Evolutionary conservation across 1,284 basidiomycete species (phyloP), one percentile per base, ranked within the genome.

Genomic region (Melampsora americana): DNA sequence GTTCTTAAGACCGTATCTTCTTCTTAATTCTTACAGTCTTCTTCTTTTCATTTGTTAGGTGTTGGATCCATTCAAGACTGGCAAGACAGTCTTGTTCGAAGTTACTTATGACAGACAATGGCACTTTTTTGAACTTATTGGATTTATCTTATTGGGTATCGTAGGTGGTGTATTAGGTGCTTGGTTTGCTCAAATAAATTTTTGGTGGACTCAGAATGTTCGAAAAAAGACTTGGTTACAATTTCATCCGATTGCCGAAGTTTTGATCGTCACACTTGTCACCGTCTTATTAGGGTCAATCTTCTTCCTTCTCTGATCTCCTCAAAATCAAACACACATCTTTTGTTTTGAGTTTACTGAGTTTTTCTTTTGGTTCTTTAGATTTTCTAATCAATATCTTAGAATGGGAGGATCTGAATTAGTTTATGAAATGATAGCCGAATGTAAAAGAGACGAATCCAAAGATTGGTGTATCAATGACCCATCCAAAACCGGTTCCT

Each of bases 331-430:
- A 16, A n/a, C 16, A 26, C 39, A 1, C n/a, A 6, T 74, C 30
- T 61, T 28, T 72, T 7, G n/a, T 64, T 48, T 32, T 14, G 16
- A 16, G 18, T 35, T 23, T 32, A 32, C n/a, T 20, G 30, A 18
- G 6, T 56, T 6, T 32, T 23, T 30, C n/a, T 5, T 48, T 68
- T n/a, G 50, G 7, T 35, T 48, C 9, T 44, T 46, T 9, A 60
- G 90, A 79, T 96, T 95, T 85, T 84, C 92, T 77, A 97, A 96
- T 83, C 90, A 91, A 0, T 97, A 90, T 82, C 91, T 92, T 5
- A 89, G 91, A 42, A 94, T 97, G 90, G 91, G 93, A 62, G 95
- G 95, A 1, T 95, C 95, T 12, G 94, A 98, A 82, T 89, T 98
- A 20, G 91, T 99, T 60, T 82, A 80, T 32, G 84, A 85, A 35